Base-by-base conservation (phyloP, 805 yeast species). In the Ogataea neopini region DNA sequence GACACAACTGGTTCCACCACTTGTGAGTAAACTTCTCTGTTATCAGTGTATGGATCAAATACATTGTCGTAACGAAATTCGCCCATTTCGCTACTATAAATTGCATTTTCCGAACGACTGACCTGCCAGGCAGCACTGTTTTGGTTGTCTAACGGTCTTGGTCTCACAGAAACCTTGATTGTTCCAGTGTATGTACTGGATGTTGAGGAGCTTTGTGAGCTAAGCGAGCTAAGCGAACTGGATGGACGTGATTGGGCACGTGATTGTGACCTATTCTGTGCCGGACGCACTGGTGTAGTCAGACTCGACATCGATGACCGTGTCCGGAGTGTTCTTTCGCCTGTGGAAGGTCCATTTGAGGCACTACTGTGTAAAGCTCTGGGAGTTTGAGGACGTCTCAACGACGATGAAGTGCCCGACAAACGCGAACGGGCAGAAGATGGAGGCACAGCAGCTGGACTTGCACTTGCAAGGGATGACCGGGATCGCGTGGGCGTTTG, bases 11-110 rank as follows among this genome's bases (percentile, higher is more conserved):
- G 80, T 55, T 60, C 74, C 40, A 80, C 95, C 41, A 73, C 71
- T 11, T 65, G 63, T 15, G 69, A 68, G 63, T 88, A 92, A 2
- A 92, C 87, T 17, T 77, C 76, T 3, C 60, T 52, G 63, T 88
- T 90, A 23, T 76, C 61, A 6, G 70, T 61, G 2, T 68, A 57
- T 0, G 86, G 81, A 9, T 77, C 76, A 63, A 85, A 91, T 1
- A 92, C 95, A 59, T 85, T 79, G 64, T 92, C 97, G 61, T 87
- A 90, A 22, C 70, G 65, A 61, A 86, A 90, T 23, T 80, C 78
- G 6, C 88, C 86, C 40, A 82, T 79, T 2, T 80, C 84, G 8
- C 58, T 61, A 45, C 76, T 73, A n/a, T 66, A 57, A 15, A 83
- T 79, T 7, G 73, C 57, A 45, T 69, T 72, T 2, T 59, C 36